Evolutionary conservation across 2,329 filamentous ascomycete species (phyloP), one percentile per base, ranked within the genome.

Genomic region (Pezicula neosporulosa): DNA sequence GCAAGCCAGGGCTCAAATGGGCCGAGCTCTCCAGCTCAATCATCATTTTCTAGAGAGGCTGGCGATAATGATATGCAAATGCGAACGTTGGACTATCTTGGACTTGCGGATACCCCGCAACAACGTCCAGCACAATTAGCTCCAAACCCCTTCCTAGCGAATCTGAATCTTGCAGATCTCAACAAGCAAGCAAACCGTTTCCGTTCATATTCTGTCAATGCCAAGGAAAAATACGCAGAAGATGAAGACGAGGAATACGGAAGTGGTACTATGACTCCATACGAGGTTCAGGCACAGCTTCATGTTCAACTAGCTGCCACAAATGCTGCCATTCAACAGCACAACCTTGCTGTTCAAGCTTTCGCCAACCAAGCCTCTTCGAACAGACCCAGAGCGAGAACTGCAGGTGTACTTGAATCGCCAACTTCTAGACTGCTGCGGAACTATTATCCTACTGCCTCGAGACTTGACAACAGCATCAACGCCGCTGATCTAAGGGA

Each of bases 161-260:
- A 88, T 63, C 75, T 93, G 38, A 44, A 44, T 19, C 39, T 53
- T 54, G 85, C 86, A 55, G 86, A 89, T 66, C 81, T 90, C 59
- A 87, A 86, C 57, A 88, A 83, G 66, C 88, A 89, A 61, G 80
- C 86, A 42, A 97, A 89, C 68, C 85, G 94, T 48, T 96, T 97
- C 77, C 85, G 94, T 44, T 99, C 94, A 2, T 97, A 97, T 70
- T 99, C 94, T 1, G 94, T 99, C 58, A 99, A 99, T 70, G 95
- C 96, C 50, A 97, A 96, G 71, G 93, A 97, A 68, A 95, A 94
- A 69, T 97, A 97, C 63, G 92, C 89, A 2, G 90, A 95, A 62
- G 87, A 90, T 44, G 92, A 95, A 48, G 87, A 91, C 54, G 86
- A 89, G 15, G 90, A 88, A 54, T 85, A 80, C 36, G 63, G 67